Evolutionary conservation across 768 basidiomycete genomes (phyloP).

Genomic region (Lactarius sp.): DNA sequence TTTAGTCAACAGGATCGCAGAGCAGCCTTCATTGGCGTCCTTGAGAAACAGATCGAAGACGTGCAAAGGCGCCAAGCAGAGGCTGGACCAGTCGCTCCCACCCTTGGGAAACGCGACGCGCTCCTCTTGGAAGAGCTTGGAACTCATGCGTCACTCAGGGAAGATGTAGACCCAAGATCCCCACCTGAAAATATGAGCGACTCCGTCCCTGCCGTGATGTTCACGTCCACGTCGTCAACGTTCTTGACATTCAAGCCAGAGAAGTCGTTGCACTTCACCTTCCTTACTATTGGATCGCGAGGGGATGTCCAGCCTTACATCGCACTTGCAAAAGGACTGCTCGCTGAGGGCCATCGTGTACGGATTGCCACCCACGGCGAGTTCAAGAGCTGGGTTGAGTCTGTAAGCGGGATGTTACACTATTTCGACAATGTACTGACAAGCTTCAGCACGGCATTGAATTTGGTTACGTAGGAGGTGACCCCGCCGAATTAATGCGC

Average conservation of each 20-base stretch:
- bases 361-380: slow-evolving; percentile 95
- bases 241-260: slow-evolving; percentile 95
- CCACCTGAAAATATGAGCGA: slow-evolving; percentile 41
- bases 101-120: slow-evolving; percentile 60
- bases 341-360: slow-evolving; percentile 82
- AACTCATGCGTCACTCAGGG: slow-evolving; percentile 37
- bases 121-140: slow-evolving; percentile 85
- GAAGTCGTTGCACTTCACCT: slow-evolving; percentile 82
- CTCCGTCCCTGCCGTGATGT: slow-evolving; percentile 81
- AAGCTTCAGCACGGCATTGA: slow-evolving; percentile 83
- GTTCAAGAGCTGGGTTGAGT: slow-evolving; percentile 92
- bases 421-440: neutral
- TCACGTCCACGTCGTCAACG: slow-evolving; percentile 91
- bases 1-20: slow-evolving; percentile 79
- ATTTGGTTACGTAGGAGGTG: slow-evolving; percentile 90
- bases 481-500: slow-evolving; percentile 95
- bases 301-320: slow-evolving; percentile 99
- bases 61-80: slow-evolving; percentile 45
- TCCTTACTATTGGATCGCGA: slow-evolving; percentile 92
- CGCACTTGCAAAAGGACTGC: slow-evolving; percentile 85
- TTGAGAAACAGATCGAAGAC: slow-evolving; percentile 80
- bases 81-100: slow-evolving; percentile 42
- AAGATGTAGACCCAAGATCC: slow-evolving; percentile 42
- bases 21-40: slow-evolving; percentile 64
- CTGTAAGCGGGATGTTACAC: slow-evolving; percentile 46